phyloP scores from a whole-genome alignment of 306 rosid genomes.

The Vigna angularis region DNA sequence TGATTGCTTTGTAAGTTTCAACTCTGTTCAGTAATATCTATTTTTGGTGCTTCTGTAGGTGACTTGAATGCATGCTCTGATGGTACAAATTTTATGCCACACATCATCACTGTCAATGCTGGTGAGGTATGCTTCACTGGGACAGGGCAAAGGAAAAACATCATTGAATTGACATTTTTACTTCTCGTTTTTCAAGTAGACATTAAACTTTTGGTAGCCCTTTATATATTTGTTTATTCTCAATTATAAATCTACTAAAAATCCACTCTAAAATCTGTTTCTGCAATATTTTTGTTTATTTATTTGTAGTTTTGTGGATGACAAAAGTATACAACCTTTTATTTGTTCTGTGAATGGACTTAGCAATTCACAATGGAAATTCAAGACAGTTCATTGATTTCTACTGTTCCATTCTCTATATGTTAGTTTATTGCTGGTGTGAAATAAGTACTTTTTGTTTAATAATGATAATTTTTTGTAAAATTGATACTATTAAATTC shows the following conservation, averaged over 20 bases:
- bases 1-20: constrained; percentile 17
- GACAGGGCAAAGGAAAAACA: constrained; percentile 7
- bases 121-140: constrained; percentile 77
- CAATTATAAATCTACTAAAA: too few species aligned
- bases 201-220: neutral
- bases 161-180: neutral
- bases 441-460: too few species aligned
- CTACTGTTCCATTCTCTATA: neutral
- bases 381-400: neutral
- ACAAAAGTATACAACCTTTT: neutral
- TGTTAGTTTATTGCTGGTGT: too few species aligned
- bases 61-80: constrained; percentile 57
- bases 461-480: too few species aligned
- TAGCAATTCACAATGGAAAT: constrained; percentile 4
- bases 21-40: constrained; percentile 28
- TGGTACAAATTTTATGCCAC: constrained; percentile 82
- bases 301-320: neutral
- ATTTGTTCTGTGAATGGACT: constrained; percentile 5
- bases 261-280: too few species aligned
- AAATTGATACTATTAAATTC: neutral
- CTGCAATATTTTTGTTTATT: neutral
- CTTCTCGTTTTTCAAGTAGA: neutral
- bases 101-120: constrained; percentile 71
- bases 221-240: too few species aligned
- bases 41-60: constrained; percentile 53